phyloP scores from a whole-genome alignment of 164 flowering plant genomes.

The Amborella trichopoda region DNA sequence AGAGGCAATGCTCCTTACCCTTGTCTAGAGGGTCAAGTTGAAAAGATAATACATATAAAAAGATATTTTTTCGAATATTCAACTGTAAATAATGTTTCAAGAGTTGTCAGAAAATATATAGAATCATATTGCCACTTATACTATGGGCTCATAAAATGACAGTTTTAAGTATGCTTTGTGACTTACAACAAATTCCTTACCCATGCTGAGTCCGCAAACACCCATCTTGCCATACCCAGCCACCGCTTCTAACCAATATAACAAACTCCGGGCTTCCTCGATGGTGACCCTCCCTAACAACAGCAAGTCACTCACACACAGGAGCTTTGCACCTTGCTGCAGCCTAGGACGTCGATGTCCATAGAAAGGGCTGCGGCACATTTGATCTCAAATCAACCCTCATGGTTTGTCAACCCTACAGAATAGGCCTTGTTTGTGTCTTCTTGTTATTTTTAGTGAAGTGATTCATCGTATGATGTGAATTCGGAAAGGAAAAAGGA shows the following conservation, averaged over 20 bases:
- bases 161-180: no score
- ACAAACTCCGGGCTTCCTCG: constrained; percentile 83
- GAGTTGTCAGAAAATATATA: no score
- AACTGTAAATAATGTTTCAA: no score
- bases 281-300: constrained; percentile 86
- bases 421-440: neutral
- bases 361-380: constrained; percentile 75
- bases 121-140: no score
- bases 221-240: constrained; percentile 88
- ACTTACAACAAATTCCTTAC: constrained; percentile 23
- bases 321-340: constrained; percentile 82
- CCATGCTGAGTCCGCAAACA: constrained; percentile 98
- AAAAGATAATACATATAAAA: no score
- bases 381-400: constrained; percentile 7
- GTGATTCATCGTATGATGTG: neutral
- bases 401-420: neutral
- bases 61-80: no score
- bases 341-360: constrained; percentile 76
- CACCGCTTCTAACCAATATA: constrained; percentile 77
- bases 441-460: no score
- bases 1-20: no score
- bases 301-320: constrained; percentile 93
- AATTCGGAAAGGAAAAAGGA: neutral
- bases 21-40: no score
- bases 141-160: no score